Percentiles rank a stretch among this genome's conserved stretches.
Evolutionary conservation across 164 flowering plant genomes (phyloP).

Genomic region (Vitis riparia): DNA sequence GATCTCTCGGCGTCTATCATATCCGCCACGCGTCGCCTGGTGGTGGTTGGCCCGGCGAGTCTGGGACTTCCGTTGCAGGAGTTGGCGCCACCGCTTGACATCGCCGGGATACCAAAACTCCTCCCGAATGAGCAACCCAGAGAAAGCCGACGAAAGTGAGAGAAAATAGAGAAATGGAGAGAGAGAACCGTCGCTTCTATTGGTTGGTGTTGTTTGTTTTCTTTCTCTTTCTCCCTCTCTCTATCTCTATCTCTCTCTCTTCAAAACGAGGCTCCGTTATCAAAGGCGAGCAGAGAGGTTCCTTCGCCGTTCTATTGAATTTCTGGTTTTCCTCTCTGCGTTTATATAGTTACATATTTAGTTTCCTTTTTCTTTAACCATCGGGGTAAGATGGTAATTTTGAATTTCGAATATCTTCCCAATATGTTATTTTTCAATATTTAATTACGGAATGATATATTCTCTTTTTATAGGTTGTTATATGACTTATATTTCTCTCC

Average conservation of each 20-base stretch:
- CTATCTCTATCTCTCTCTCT: too few relatives aligned
- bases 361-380: background rate
- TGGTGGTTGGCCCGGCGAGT: slow-evolving; percentile 13
- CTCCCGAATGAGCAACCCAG: background rate
- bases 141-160: background rate
- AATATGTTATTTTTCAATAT: too few relatives aligned
- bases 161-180: slow-evolving; percentile 4
- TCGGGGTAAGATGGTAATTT: too few relatives aligned
- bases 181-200: background rate
- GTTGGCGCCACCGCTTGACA: slow-evolving; percentile 29
- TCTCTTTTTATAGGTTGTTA: too few relatives aligned
- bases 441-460: too few relatives aligned
- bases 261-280: background rate
- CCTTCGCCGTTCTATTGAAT: background rate
- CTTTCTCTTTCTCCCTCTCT: too few relatives aligned
- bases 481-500: too few relatives aligned
- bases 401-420: too few relatives aligned
- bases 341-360: background rate
- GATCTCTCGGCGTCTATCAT: slow-evolving; percentile 10
- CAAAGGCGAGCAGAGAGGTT: background rate
- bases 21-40: slow-evolving; percentile 38
- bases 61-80: slow-evolving; percentile 17
- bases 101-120: slow-evolving; percentile 3
- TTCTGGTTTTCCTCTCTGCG: background rate
- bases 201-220: background rate